phyloP scores from a whole-genome alignment of 1,284 basidiomycete species.

The Irpex rosettiformis region DNA sequence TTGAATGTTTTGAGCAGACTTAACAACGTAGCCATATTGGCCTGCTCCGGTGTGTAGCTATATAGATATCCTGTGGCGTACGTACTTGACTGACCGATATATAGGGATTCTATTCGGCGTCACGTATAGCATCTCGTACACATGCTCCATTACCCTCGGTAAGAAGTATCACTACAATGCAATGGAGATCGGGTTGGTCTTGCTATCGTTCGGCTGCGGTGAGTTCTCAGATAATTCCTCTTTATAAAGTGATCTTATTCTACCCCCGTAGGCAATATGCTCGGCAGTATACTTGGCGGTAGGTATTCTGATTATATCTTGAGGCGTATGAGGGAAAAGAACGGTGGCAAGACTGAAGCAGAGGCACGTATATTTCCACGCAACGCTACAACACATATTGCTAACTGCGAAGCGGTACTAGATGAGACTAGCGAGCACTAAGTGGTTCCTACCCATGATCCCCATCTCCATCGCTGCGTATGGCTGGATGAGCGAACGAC shows the following conservation, averaged over 20 bases:
- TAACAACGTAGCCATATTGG: constrained; percentile 67
- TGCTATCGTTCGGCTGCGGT: constrained; percentile 74
- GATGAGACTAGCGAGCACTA: constrained; percentile 69
- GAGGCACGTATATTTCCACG: constrained; percentile 46
- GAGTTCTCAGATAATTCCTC: constrained; percentile 22
- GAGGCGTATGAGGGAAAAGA: constrained; percentile 48
- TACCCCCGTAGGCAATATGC: constrained; percentile 46
- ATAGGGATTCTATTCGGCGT: constrained; percentile 73
- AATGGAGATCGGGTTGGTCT: constrained; percentile 70
- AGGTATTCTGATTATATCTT: constrained; percentile 73
- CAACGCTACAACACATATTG: background rate
- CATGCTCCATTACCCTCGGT: constrained; percentile 65
- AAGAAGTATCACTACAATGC: constrained; percentile 66
- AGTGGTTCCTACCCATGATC: constrained; percentile 49
- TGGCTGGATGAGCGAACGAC: constrained; percentile 72
- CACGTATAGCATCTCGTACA: constrained; percentile 69
- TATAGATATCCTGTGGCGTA: background rate
- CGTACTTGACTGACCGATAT: background rate
- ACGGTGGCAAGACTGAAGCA: constrained; percentile 59
- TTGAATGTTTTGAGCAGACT: constrained; percentile 51
- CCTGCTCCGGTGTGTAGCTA: constrained; percentile 58
- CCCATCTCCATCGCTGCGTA: constrained; percentile 65
- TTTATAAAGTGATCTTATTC: background rate
- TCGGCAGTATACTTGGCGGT: constrained; percentile 74
- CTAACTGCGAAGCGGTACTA: background rate